Percentiles rank a stretch among this genome's conserved stretches.
Conservation (phyloP, 2,329 filamentous ascomycete genomes). For the Venturia carpophila region DNA sequence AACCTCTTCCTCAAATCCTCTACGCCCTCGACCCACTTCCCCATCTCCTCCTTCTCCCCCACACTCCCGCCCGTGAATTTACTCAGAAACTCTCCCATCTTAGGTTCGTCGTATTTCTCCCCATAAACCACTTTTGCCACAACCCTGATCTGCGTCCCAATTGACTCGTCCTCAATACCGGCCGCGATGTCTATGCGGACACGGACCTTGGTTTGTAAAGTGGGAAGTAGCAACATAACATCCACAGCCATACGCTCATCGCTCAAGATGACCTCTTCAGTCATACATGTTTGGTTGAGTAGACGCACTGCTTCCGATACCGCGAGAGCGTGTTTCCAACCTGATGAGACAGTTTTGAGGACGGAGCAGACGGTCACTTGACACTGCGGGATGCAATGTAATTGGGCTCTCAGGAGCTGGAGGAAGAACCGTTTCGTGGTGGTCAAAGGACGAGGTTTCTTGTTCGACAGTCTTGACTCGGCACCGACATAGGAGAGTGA, state of each 20-base stretch:
- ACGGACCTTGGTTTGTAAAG: constrained; percentile 61
- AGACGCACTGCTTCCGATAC: constrained; percentile 54
- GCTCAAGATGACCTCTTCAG: constrained; percentile 51
- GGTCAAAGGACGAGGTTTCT: constrained; percentile 50
- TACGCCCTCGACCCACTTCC: constrained; percentile 38
- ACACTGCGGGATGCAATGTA: constrained; percentile 54
- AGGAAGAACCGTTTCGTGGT: constrained; percentile 69
- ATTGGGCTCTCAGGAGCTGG: constrained; percentile 60
- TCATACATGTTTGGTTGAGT: constrained; percentile 58
- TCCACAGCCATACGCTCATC: constrained; percentile 59
- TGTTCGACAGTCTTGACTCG: constrained; percentile 20
- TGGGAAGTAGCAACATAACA: constrained; percentile 54
- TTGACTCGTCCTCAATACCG: constrained; percentile 47
- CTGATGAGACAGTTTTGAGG: constrained; percentile 50
- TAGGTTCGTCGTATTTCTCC: constrained; percentile 66
- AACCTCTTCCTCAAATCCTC: constrained; percentile 38
- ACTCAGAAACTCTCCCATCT: constrained; percentile 64
- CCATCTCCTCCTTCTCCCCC: constrained; percentile 26
- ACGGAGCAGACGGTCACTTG: constrained; percentile 51
- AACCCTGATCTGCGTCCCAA: constrained; percentile 35
- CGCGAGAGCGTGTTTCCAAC: constrained; percentile 58
- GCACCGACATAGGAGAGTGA: constrained; percentile 61
- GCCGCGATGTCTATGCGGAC: constrained; percentile 50
- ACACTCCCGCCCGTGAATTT: constrained; percentile 35
- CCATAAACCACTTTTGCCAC: constrained; percentile 64